Conservation (phyloP, 1,284 basidiomycete species). For the Ustilago curta region DNA sequence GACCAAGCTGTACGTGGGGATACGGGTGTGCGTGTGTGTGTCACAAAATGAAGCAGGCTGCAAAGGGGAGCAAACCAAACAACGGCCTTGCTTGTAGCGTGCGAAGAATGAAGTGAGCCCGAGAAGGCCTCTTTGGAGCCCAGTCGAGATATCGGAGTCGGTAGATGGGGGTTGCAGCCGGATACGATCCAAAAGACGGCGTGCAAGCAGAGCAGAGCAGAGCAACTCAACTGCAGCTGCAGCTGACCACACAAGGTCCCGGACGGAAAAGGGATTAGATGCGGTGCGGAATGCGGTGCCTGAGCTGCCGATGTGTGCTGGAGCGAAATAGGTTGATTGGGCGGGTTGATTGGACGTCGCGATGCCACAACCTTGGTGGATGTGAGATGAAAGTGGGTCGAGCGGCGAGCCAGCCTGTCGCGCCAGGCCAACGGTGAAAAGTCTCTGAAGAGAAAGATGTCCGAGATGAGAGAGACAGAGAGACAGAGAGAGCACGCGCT, state of each 20-base stretch:
- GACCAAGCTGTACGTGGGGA: slow-evolving; percentile 29
- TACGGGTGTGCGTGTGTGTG: slow-evolving; percentile 19
- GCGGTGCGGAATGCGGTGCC: slow-evolving; percentile 8
- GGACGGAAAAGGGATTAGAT: not conserved
- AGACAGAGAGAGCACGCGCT: not conserved
- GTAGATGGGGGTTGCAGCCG: not conserved
- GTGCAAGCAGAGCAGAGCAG: too few relatives aligned
- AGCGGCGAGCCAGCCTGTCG: slow-evolving; percentile 3
- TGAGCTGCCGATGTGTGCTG: not conserved
- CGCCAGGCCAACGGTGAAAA: slow-evolving; percentile 16
- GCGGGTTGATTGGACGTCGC: slow-evolving; percentile 9
- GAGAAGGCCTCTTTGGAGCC: slow-evolving; percentile 1
- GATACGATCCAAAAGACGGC: not conserved
- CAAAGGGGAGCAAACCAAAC: slow-evolving; percentile 16
- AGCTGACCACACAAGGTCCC: too few relatives aligned
- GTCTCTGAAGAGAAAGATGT: not conserved
- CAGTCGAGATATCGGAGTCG: not conserved
- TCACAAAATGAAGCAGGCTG: slow-evolving; percentile 31
- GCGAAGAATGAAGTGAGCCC: slow-evolving; percentile 31
- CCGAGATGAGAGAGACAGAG: not conserved
- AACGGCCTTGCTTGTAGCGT: slow-evolving; percentile 33
- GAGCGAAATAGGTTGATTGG: not conserved
- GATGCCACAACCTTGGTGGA: slow-evolving; percentile 14
- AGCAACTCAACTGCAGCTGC: not conserved
- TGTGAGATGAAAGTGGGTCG: slow-evolving; percentile 17